phyloP scores from a whole-genome alignment of 371 early-diverging fungal species.

The Furculomyces boomerangus region DNA sequence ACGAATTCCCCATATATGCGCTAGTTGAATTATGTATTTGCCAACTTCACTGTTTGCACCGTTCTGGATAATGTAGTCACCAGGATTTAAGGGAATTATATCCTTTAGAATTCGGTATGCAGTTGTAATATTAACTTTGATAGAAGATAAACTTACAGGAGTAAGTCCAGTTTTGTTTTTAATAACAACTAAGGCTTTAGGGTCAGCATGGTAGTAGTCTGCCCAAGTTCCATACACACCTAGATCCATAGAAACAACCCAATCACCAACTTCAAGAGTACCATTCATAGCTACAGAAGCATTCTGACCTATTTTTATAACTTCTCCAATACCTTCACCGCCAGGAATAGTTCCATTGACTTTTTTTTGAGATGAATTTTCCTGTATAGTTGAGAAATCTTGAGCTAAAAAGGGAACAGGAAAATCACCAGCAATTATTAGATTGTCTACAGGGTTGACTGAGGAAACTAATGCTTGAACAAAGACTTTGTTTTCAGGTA shows the following conservation, averaged over 20 bases:
- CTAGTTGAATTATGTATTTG: conserved; percentile 79
- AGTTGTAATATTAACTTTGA: conserved; percentile 81
- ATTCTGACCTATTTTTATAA: conserved; percentile 32
- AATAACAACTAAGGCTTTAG: neutral
- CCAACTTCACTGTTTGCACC: conserved; percentile 90
- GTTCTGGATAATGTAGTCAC: conserved; percentile 85
- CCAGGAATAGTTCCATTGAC: conserved; percentile 42
- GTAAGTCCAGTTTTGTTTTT: conserved; percentile 23
- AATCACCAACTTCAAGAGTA: conserved; percentile 40
- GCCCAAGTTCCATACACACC: conserved; percentile 4
- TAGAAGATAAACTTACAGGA: conserved; percentile 43
- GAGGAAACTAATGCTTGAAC: conserved; percentile 72
- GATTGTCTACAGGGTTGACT: conserved; percentile 61
- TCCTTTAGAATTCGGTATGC: conserved; percentile 85
- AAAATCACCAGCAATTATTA: neutral
- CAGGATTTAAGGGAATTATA: conserved; percentile 47
- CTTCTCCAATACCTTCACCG: conserved; percentile 67
- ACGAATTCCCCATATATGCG: conserved; percentile 53
- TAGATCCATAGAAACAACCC: conserved; percentile 39
- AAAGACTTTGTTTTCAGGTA: conserved; percentile 3
- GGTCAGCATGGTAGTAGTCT: neutral
- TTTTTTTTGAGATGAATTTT: conserved; percentile 5
- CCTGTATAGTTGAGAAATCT: neutral
- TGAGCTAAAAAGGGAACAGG: too few relatives aligned
- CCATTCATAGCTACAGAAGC: conserved; percentile 1